A percentile compares a stretch with the other conserved stretches of the same genome.
Conservation (phyloP, 1,139 yeast species). For the Geotrichum candidum region DNA sequence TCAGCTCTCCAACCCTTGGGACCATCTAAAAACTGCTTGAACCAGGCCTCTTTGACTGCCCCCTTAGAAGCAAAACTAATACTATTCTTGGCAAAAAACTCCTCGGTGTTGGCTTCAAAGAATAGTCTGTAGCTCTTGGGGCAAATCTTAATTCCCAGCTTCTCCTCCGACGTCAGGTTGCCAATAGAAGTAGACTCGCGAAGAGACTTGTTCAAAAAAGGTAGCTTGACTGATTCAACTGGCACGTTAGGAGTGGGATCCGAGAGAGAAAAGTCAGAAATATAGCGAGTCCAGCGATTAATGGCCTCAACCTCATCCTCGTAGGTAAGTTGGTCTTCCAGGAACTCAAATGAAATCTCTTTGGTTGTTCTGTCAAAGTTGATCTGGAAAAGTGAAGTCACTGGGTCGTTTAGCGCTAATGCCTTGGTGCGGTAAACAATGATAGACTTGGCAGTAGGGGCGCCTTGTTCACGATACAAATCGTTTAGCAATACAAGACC, state of each 20-base stretch:
- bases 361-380: slow-evolving; percentile 53
- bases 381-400: slow-evolving; percentile 89
- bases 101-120: slow-evolving; percentile 77
- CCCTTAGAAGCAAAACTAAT: slow-evolving; percentile 19
- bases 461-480: slow-evolving; percentile 56
- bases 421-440: slow-evolving; percentile 85
- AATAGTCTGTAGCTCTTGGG: slow-evolving; percentile 73
- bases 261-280: neutral
- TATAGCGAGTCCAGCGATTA: neutral
- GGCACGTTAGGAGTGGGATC: neutral
- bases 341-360: slow-evolving; percentile 68
- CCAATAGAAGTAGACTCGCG: slow-evolving; percentile 21
- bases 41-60: slow-evolving; percentile 21
- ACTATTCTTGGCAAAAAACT: slow-evolving; percentile 51
- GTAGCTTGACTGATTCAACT: neutral
- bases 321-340: slow-evolving; percentile 82
- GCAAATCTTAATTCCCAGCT: slow-evolving; percentile 71
- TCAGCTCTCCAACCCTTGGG: slow-evolving; percentile 37
- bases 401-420: slow-evolving; percentile 68
- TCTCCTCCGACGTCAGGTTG: slow-evolving; percentile 41
- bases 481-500: slow-evolving; percentile 79
- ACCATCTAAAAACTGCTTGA: slow-evolving; percentile 29
- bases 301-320: slow-evolving; percentile 61
- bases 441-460: slow-evolving; percentile 69
- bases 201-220: neutral